These are phyloP conservation scores for Elongisporangium prolatum DNA, from an alignment of 352 stramenopile species.

Conservation along the genomic window DNA sequence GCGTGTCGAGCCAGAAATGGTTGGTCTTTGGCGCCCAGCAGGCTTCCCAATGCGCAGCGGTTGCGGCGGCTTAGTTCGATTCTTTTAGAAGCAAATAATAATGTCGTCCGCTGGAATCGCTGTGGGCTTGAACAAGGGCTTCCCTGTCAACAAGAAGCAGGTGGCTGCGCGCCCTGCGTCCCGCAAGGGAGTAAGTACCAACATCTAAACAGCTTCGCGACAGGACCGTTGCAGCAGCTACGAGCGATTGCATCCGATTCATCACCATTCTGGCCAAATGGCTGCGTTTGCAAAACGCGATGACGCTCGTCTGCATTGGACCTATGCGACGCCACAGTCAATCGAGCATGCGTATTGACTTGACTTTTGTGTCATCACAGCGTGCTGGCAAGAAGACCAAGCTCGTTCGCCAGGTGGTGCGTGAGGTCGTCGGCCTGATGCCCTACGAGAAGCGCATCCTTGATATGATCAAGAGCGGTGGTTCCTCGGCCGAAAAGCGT, in stretches of 20 bases:
- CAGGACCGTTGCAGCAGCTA: neutral
- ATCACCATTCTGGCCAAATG: no score
- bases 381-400: constrained; percentile 93
- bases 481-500: constrained; percentile 96
- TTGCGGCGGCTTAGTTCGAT: constrained; percentile 54
- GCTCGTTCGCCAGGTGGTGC: constrained; percentile 94
- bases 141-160: constrained; percentile 90
- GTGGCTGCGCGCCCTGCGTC: constrained; percentile 78
- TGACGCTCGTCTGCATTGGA: neutral
- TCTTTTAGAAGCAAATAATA: constrained; percentile 87
- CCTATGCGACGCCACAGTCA: neutral
- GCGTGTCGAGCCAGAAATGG: constrained; percentile 14
- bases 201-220: constrained; percentile 3
- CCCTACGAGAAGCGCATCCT: constrained; percentile 99
- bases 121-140: constrained; percentile 91
- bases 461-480: constrained; percentile 99
- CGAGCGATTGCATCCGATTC: neutral
- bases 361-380: constrained; percentile 16
- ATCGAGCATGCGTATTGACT: neutral
- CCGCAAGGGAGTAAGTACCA: constrained; percentile 88
- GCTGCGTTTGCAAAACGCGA: neutral
- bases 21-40: constrained; percentile 11
- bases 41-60: constrained; percentile 5
- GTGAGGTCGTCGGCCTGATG: constrained; percentile 97
- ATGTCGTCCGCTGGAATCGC: constrained; percentile 91